Evolutionary conservation across 106 monocot genomes (phyloP), one percentile per base, ranked within the genome.

Genomic region (Acorus calamus): DNA sequence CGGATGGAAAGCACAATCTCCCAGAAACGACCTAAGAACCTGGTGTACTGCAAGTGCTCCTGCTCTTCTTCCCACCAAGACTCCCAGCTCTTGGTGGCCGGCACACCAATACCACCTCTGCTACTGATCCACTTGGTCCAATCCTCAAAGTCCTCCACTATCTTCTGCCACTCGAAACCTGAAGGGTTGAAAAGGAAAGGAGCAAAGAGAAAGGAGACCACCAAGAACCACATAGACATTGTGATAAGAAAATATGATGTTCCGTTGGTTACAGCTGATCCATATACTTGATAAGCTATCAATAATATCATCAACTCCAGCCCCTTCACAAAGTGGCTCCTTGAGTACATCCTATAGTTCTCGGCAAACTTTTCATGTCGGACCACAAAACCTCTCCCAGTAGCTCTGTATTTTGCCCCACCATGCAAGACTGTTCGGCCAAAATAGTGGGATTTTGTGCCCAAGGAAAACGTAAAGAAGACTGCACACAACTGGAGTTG

Each of bases 61-160:
- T 98, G 98, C 47, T 98, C 98, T 52, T 92, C 92, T 6, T 91
- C 83, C 98, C 92, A 99, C 98, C 98, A 99, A 0, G 92, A 92
- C 46, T 99, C 98, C 98, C 98, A 99, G 69, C 88, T 92, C 60
- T 92, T 99, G 68, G 78, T 88, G 11, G 85, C 85, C 3, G 98
- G 92, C 5, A 99, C 86, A 65, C 98, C 92, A 52, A 99, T 80
- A 3, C 98, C 98, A 57, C 98, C 98, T 5, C 85, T 62, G 67
- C 88, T 92, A 63, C 65, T 83, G 0, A 99, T 92, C 98, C 98
- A 99, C 57, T 88, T 92, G 42, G 69, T 69, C 98, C 98, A 98
- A 10, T 98, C 98, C 62, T 92, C 92, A 87, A 91, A 98, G 10
- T 98, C 98, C 1, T 98, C 98, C 4, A 98, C 98, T 14, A 92